Base-by-base conservation (phyloP, 2,329 filamentous ascomycete species). In the Paecilomyces fulvus region DNA sequence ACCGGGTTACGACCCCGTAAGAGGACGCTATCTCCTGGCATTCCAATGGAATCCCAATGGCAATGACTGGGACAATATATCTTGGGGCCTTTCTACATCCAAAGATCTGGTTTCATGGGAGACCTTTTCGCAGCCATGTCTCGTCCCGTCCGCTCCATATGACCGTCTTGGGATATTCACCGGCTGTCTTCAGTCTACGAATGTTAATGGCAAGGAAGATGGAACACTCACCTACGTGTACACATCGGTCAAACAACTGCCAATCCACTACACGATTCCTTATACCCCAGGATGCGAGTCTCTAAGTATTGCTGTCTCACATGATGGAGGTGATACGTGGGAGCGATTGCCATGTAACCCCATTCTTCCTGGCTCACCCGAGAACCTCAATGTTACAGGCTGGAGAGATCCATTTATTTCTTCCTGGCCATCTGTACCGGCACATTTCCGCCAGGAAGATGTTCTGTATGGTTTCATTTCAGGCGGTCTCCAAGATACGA, bases 381-480 rank as follows among this genome's bases (percentile, higher is more conserved):
- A 55, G 2, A 58, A 37, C 25, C 30, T 75, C 0, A 55, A 66
- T 7, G 73, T 77, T 11, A 75, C 73, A 1, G 75, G 73, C 2
- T 78, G 71, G 69, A 64, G 75, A 56, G 75, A 78, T 58, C 75
- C 75, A 0, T 76, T 65, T 53, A 57, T 76, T 10, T 64, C 57
- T 43, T 37, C 57, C 5, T 73, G 71, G 71, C 56, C 64, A 12
- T 55, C 61, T 30, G 57, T 31, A 51, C 54, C 37, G 61, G 17
- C 37, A 52, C 14, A 52, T 52, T 14, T 31, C 43, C 30, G 46
- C 50, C 5, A 52, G 57, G 6, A 67, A 60, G 53, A 50, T 20
- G n/a, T 25, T 2, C 64, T 80, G 0, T 80, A 78, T 56, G 79
- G 77, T 2, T 69, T 80, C 11, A 67, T 81, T 8, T 79, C 78